phyloP scores from a whole-genome alignment of 176 grass and related monocot species.

The Panicum miliaceum region DNA sequence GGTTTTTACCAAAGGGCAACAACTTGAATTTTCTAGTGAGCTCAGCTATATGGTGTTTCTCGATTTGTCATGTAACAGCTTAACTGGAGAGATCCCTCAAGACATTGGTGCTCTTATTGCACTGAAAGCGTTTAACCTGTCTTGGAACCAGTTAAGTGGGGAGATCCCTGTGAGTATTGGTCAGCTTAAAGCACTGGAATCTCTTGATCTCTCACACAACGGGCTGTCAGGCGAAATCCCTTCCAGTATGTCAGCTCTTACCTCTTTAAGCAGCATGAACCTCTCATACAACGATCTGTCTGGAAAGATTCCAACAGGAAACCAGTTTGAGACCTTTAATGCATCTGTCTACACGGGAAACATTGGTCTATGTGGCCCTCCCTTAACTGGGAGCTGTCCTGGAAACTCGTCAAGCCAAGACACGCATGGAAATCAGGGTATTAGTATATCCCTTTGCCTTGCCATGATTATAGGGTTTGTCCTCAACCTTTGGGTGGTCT shows the following conservation, averaged over 20 bases:
- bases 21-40: not conserved
- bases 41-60: not conserved
- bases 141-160: slow-evolving; percentile 47
- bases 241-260: slow-evolving; percentile 31
- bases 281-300: slow-evolving; percentile 56
- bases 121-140: slow-evolving; percentile 51
- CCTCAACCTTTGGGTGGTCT: slow-evolving; percentile 36
- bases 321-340: slow-evolving; percentile 40
- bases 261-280: slow-evolving; percentile 31
- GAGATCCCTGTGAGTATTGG: slow-evolving; percentile 41
- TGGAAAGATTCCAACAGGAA: slow-evolving; percentile 52
- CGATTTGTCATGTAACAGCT: slow-evolving; percentile 40
- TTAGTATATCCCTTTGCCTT: slow-evolving; percentile 34
- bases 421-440: not conserved
- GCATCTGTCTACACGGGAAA: slow-evolving; percentile 52
- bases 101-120: slow-evolving; percentile 25
- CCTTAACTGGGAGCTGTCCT: slow-evolving; percentile 36
- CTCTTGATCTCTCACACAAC: slow-evolving; percentile 57
- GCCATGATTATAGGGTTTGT: slow-evolving; percentile 41
- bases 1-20: slow-evolving; percentile 36
- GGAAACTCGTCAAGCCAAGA: not conserved
- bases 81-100: slow-evolving; percentile 40
- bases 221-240: slow-evolving; percentile 50
- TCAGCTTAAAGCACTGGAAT: slow-evolving; percentile 37
- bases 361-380: slow-evolving; percentile 46